These are phyloP conservation scores for Thelephora terrestris DNA, from an alignment of 1,284 basidiomycete genomes.

Conservation along the genomic window DNA sequence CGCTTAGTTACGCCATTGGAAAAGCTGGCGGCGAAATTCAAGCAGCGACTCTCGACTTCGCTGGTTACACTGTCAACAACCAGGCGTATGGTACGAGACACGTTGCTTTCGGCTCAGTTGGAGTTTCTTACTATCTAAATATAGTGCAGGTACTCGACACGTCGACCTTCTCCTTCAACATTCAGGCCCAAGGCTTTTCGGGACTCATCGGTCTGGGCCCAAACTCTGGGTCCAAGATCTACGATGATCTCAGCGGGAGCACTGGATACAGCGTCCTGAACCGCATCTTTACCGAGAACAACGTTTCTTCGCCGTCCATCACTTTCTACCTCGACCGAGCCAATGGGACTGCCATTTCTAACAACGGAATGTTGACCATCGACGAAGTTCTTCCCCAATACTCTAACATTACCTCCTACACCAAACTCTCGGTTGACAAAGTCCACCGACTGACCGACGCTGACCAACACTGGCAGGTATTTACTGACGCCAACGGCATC, in stretches of 20 bases:
- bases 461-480: slow-evolving; percentile 73
- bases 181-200: slow-evolving; percentile 50
- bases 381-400: slow-evolving; percentile 44
- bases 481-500: slow-evolving; percentile 52
- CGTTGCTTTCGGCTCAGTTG: slow-evolving; percentile 1
- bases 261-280: slow-evolving; percentile 47
- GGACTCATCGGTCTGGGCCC: slow-evolving; percentile 70
- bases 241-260: slow-evolving; percentile 38
- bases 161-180: slow-evolving; percentile 54
- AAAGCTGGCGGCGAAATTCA: slow-evolving; percentile 52
- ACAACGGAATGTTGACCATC: slow-evolving; percentile 49
- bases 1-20: slow-evolving; percentile 60
- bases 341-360: slow-evolving; percentile 32
- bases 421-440: slow-evolving; percentile 56
- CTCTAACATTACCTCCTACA: slow-evolving; percentile 49
- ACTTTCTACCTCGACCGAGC: slow-evolving; percentile 57
- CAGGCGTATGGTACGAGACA: slow-evolving; percentile 58
- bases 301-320: slow-evolving; percentile 50
- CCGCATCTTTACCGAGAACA: slow-evolving; percentile 19
- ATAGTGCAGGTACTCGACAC: slow-evolving; percentile 57
- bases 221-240: slow-evolving; percentile 57
- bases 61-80: slow-evolving; percentile 43
- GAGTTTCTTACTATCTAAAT: not conserved
- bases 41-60: slow-evolving; percentile 46
- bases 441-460: slow-evolving; percentile 41